Evolutionary conservation across 306 rosid species (phyloP).

Genomic region (Crotalaria pallida): DNA sequence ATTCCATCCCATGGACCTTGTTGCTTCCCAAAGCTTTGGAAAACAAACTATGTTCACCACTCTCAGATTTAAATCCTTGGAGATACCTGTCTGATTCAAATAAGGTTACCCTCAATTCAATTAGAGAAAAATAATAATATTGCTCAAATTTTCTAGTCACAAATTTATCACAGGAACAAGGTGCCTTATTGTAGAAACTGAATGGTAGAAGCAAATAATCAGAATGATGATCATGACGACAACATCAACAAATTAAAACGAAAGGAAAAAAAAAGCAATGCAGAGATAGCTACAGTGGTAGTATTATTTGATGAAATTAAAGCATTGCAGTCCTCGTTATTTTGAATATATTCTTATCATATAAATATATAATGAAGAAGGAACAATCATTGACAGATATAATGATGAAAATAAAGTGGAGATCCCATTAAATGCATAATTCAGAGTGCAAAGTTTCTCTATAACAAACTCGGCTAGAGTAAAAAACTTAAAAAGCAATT

Average conservation of each 20-base stretch:
- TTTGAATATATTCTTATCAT: not conserved
- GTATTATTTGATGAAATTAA: not conserved
- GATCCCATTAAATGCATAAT: not conserved
- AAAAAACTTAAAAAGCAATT: too few relatives aligned
- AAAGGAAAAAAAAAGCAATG: not conserved
- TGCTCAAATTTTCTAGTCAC: not conserved
- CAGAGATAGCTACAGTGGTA: not conserved
- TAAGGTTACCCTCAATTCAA: not conserved
- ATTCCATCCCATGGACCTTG: slow-evolving; percentile 27
- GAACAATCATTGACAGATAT: not conserved
- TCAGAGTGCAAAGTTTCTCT: not conserved
- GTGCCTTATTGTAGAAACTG: not conserved
- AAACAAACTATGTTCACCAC: slow-evolving; percentile 24
- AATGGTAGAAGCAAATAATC: not conserved
- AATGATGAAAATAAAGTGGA: not conserved
- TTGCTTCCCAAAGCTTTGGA: slow-evolving; percentile 33
- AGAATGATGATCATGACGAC: not conserved
- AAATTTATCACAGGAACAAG: not conserved
- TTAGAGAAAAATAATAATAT: not conserved
- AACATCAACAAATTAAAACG: not conserved
- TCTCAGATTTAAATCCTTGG: slow-evolving; percentile 34
- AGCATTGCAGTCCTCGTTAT: not conserved
- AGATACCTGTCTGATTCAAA: slow-evolving; percentile 32
- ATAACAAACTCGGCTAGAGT: too few relatives aligned
- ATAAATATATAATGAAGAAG: not conserved